Evolutionary conservation across 495 filamentous ascomycete species (phyloP).

Genomic region (Astrothelium macrocarpum): DNA sequence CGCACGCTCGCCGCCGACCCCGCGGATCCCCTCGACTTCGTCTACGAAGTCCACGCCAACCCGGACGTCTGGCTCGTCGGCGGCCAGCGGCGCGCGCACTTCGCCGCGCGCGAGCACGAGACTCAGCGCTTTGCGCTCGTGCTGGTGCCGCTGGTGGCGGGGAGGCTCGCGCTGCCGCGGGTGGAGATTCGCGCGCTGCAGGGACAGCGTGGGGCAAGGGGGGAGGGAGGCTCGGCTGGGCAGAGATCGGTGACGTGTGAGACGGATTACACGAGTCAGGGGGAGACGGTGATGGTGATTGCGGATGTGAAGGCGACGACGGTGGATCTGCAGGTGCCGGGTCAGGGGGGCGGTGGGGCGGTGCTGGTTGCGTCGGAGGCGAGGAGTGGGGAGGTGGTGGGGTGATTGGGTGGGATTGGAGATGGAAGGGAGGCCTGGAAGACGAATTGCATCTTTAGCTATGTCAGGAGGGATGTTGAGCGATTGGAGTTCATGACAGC

Average conservation of each 20-base stretch:
- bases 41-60: slow-evolving; percentile 70
- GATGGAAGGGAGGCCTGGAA: too few species aligned
- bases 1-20: neutral
- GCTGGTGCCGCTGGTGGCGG: slow-evolving; percentile 68
- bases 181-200: slow-evolving; percentile 58
- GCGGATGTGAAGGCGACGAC: slow-evolving; percentile 65
- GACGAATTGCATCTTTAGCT: too few species aligned
- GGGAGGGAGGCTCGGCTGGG: slow-evolving; percentile 16
- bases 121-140: slow-evolving; percentile 48
- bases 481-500: too few species aligned
- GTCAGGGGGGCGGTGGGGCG: neutral
- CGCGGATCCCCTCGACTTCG: slow-evolving; percentile 51
- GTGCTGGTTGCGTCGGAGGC: neutral
- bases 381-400: neutral
- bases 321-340: slow-evolving; percentile 30
- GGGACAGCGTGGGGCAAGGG: slow-evolving; percentile 17
- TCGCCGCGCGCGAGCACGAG: slow-evolving; percentile 49
- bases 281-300: slow-evolving; percentile 66
- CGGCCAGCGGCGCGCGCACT: slow-evolving; percentile 68
- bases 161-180: slow-evolving; percentile 62
- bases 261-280: slow-evolving; percentile 67
- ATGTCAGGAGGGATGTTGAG: too few species aligned
- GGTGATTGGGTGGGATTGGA: too few species aligned
- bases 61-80: slow-evolving; percentile 76
- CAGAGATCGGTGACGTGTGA: slow-evolving; percentile 49